Conservation (phyloP, 2,329 filamentous ascomycete genomes). For the Lecanicillium sp. region DNA sequence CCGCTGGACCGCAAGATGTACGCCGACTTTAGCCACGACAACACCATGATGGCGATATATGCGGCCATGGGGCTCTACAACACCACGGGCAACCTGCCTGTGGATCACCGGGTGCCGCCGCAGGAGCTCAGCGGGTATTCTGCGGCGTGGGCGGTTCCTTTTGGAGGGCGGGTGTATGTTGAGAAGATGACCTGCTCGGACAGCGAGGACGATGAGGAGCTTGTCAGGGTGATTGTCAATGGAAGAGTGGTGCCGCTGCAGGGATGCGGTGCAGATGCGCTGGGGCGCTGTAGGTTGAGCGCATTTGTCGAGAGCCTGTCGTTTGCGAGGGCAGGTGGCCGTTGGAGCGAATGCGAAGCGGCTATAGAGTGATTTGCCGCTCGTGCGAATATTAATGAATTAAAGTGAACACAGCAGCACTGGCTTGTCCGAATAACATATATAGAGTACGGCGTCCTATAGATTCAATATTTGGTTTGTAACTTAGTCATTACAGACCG, state of each 20-base stretch:
- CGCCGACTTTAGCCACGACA: conserved; percentile 90
- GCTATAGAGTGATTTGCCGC: background rate
- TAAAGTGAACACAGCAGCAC: no score
- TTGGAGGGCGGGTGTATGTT: conserved; percentile 73
- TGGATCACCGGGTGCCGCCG: conserved; percentile 40
- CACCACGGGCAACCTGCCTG: conserved; percentile 45
- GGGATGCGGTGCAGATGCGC: conserved; percentile 60
- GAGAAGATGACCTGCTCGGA: conserved; percentile 70
- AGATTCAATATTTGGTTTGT: no score
- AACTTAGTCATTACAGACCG: no score
- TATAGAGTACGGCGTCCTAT: no score
- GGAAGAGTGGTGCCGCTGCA: conserved; percentile 69
- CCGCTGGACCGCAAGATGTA: conserved; percentile 64
- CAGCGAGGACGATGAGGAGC: conserved; percentile 49
- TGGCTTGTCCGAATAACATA: no score
- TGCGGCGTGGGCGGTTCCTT: conserved; percentile 73
- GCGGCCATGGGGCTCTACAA: conserved; percentile 75
- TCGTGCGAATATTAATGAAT: no score
- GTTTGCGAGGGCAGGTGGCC: conserved; percentile 65
- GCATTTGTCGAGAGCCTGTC: conserved; percentile 67
- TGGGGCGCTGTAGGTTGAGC: conserved; percentile 63
- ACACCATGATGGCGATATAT: conserved; percentile 71
- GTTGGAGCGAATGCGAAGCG: conserved; percentile 58
- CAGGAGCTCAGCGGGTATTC: conserved; percentile 59
- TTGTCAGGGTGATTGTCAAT: conserved; percentile 75